Conservation (phyloP, 306 rosid genomes). For the Glycine latifolia region DNA sequence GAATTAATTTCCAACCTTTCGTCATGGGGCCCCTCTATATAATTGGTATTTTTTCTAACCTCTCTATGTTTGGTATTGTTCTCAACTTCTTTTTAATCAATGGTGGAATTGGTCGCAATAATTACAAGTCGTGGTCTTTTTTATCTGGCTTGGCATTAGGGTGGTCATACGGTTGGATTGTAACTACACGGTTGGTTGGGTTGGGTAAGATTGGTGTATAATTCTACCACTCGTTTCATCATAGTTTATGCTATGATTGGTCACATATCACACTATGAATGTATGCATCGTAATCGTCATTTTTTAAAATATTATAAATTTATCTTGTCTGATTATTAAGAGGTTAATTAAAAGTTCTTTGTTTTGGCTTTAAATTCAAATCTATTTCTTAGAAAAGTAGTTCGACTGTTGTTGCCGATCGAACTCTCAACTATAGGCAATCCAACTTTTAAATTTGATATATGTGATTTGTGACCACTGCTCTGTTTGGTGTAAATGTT, state of each 20-base stretch:
- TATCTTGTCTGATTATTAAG: not conserved
- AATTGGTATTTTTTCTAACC: not conserved
- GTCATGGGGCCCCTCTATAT: not conserved
- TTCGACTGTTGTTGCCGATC: not conserved
- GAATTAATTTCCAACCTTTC: conserved; percentile 24
- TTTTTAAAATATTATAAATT: not conserved
- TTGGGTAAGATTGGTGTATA: conserved; percentile 2
- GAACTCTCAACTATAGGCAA: not conserved
- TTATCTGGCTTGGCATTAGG: not conserved
- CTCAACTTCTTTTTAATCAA: conserved; percentile 22
- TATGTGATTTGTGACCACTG: not conserved
- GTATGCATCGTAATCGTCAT: not conserved
- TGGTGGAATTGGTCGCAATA: conserved; percentile 9
- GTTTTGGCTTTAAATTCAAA: not conserved
- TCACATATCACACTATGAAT: not conserved
- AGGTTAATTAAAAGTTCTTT: not conserved
- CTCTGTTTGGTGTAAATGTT: not conserved
- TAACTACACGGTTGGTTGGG: not conserved
- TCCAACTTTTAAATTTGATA: not conserved
- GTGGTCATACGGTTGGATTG: not conserved
- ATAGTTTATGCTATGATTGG: not conserved
- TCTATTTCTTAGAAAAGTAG: not conserved
- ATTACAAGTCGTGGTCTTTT: conserved; percentile 8
- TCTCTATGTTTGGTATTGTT: not conserved
- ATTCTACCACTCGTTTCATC: not conserved